phyloP scores from a whole-genome alignment of 2,329 filamentous ascomycete species.

The Beauveria australis region DNA sequence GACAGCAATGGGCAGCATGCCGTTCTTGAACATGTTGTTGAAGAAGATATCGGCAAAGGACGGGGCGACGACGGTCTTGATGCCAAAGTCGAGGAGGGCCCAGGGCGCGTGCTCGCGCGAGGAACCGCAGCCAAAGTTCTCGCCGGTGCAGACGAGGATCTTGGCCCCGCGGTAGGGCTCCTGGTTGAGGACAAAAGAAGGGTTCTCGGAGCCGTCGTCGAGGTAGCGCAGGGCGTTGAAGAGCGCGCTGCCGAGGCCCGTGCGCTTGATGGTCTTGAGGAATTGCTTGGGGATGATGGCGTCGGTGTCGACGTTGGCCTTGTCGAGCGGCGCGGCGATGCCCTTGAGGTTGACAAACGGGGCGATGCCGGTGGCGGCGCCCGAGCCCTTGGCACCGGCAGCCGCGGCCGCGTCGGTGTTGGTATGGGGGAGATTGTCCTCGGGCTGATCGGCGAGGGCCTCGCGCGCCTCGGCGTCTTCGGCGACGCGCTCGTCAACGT shows the following conservation, averaged over 20 bases:
- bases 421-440: slow-evolving; percentile 56
- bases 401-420: slow-evolving; percentile 42
- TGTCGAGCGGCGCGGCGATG: slow-evolving; percentile 78
- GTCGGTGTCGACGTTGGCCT: slow-evolving; percentile 93
- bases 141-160: slow-evolving; percentile 84
- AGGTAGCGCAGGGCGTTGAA: slow-evolving; percentile 81
- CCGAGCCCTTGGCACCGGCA: slow-evolving; percentile 27
- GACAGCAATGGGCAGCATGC: slow-evolving; percentile 85
- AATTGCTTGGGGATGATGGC: slow-evolving; percentile 99
- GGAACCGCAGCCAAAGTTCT: slow-evolving; percentile 91
- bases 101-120: slow-evolving; percentile 94
- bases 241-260: slow-evolving; percentile 78
- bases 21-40: slow-evolving; percentile 99
- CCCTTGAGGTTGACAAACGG: slow-evolving; percentile 81
- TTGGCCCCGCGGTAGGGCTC: slow-evolving; percentile 77
- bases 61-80: slow-evolving; percentile 85
- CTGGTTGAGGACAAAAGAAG: slow-evolving; percentile 82
- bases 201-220: slow-evolving; percentile 63
- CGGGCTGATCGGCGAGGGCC: slow-evolving; percentile 46
- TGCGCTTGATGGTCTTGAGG: slow-evolving; percentile 97
- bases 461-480: slow-evolving; percentile 46
- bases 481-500: slow-evolving; percentile 44
- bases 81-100: slow-evolving; percentile 94
- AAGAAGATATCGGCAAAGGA: slow-evolving; percentile 78
- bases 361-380: slow-evolving; percentile 56